These are phyloP conservation scores for Lachancea waltii DNA, from an alignment of 805 yeast species.

Conservation along the genomic window DNA sequence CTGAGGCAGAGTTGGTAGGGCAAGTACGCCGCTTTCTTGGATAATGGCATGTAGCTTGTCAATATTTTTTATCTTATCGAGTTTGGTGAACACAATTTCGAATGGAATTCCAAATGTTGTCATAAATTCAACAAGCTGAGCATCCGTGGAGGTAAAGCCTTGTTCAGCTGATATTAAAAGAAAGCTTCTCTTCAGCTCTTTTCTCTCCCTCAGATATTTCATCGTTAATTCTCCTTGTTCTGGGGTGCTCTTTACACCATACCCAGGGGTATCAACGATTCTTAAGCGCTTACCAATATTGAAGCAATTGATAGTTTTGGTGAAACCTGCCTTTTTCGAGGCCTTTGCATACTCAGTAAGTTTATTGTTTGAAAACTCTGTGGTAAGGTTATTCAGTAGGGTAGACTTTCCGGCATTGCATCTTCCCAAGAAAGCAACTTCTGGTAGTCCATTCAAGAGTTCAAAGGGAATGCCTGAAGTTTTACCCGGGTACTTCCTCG, in stretches of 20 bases:
- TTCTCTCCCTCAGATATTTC: constrained; percentile 52
- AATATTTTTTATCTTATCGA: constrained; percentile 46
- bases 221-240: constrained; percentile 66
- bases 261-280: constrained; percentile 85
- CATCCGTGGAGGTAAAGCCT: constrained; percentile 57
- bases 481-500: constrained; percentile 24
- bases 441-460: constrained; percentile 48
- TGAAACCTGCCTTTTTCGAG: constrained; percentile 50
- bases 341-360: constrained; percentile 43
- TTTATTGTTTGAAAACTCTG: constrained; percentile 32
- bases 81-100: constrained; percentile 71
- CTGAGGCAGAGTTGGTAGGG: constrained; percentile 37
- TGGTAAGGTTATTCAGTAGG: constrained; percentile 54
- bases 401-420: constrained; percentile 88
- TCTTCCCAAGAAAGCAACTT: constrained; percentile 68
- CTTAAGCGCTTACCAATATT: constrained; percentile 58
- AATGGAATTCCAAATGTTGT: constrained; percentile 54
- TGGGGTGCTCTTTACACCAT: constrained; percentile 62
- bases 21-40: constrained; percentile 34
- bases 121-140: constrained; percentile 44
- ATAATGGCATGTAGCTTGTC: constrained; percentile 37
- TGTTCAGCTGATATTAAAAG: constrained; percentile 53
- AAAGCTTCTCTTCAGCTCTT: constrained; percentile 50
- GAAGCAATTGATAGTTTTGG: constrained; percentile 62
- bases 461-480: constrained; percentile 27